Conservation (phyloP, 768 basidiomycete species). For the Infundibulicybe gibba region DNA sequence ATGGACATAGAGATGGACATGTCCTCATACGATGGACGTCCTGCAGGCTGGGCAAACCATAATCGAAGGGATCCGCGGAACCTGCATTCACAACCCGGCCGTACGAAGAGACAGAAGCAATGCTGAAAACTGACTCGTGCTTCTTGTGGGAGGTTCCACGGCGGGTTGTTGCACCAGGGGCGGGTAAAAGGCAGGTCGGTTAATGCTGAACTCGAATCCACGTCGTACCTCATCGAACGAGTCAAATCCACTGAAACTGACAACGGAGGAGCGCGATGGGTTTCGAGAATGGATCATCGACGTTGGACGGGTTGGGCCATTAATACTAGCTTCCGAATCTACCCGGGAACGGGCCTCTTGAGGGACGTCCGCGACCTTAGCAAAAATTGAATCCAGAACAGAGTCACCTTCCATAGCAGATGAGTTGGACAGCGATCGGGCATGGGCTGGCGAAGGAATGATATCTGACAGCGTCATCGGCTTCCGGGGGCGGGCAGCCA, state of each 20-base stretch:
- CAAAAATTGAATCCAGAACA: conserved; percentile 52
- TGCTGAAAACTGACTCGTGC: conserved; percentile 64
- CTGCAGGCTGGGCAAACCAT: conserved; percentile 47
- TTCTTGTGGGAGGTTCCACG: conserved; percentile 29
- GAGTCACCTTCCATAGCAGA: conserved; percentile 45
- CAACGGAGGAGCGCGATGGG: conserved; percentile 44
- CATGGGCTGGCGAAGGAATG: conserved; percentile 60
- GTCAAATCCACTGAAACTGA: conserved; percentile 70
- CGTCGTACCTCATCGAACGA: conserved; percentile 78
- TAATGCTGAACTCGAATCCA: conserved; percentile 68
- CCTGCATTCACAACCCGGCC: conserved; percentile 65
- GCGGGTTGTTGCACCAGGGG: conserved; percentile 36
- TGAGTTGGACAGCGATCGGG: conserved; percentile 41
- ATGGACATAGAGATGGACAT: conserved; percentile 52
- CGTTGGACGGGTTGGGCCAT: conserved; percentile 19
- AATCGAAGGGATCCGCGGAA: conserved; percentile 70
- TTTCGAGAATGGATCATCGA: conserved; percentile 17
- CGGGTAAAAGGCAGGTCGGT: conserved; percentile 66
- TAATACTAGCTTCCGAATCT: conserved; percentile 43
- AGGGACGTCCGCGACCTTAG: conserved; percentile 37
- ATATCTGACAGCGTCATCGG: conserved; percentile 70
- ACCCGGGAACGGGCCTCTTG: conserved; percentile 25
- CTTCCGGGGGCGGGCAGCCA: conserved; percentile 17
- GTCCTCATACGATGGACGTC: conserved; percentile 60
- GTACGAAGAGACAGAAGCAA: conserved; percentile 79